Evolutionary conservation across 768 basidiomycete species (phyloP).

Genomic region (Pleurotus tuoliensis): DNA sequence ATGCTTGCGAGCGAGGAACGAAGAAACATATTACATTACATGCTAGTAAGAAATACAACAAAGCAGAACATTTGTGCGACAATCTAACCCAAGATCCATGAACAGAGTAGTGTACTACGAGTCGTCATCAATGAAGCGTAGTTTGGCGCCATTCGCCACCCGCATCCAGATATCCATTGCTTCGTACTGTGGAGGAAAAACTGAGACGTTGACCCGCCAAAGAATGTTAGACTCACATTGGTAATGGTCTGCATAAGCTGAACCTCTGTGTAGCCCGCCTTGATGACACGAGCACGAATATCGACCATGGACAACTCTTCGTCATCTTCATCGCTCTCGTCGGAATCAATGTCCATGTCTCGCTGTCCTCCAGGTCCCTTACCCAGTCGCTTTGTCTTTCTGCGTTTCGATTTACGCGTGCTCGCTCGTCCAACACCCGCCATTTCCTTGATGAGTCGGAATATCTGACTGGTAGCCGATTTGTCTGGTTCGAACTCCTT

Average conservation of each 20-base stretch:
- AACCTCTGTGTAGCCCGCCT: constrained; percentile 86
- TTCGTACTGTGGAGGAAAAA: constrained; percentile 65
- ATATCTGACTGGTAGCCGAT: constrained; percentile 81
- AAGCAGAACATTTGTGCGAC: constrained; percentile 7
- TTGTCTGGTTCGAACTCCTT: constrained; percentile 68
- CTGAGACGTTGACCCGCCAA: constrained; percentile 4
- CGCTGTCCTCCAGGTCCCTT: constrained; percentile 68
- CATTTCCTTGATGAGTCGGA: constrained; percentile 90
- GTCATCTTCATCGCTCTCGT: constrained; percentile 56
- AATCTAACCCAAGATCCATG: constrained; percentile 1
- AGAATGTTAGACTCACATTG: constrained; percentile 48
- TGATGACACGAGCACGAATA: constrained; percentile 79
- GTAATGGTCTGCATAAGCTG: constrained; percentile 84
- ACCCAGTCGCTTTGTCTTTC: constrained; percentile 54
- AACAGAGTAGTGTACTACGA: constrained; percentile 1
- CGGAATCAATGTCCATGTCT: constrained; percentile 67
- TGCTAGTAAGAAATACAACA: constrained; percentile 1
- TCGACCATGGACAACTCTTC: constrained; percentile 82
- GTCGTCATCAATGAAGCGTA: constrained; percentile 55
- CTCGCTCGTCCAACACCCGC: constrained; percentile 36
- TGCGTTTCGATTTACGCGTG: constrained; percentile 25
- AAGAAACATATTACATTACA: neutral
- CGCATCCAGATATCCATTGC: constrained; percentile 75
- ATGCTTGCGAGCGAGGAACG: neutral
- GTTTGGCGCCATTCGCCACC: constrained; percentile 78